A percentile compares a stretch with the other conserved stretches of the same genome.
phyloP scores from a whole-genome alignment of 2,329 filamentous ascomycete genomes.

The Diaporthe sp. region DNA sequence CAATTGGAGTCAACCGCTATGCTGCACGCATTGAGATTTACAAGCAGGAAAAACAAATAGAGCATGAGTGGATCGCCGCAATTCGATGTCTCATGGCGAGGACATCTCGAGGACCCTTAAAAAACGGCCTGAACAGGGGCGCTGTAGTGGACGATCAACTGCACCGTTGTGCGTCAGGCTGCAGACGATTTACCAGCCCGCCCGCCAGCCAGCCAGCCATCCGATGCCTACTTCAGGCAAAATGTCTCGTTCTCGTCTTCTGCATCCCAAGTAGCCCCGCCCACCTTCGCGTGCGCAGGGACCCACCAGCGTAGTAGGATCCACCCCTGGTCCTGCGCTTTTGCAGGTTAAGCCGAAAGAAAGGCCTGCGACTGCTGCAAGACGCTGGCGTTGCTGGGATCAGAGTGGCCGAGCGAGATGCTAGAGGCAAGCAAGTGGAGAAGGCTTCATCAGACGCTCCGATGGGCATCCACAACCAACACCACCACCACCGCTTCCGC shows the following conservation, averaged over 20 bases:
- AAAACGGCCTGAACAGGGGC: conserved; percentile 16
- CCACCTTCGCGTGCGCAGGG: conserved; percentile 38
- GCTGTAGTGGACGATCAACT: conserved; percentile 8
- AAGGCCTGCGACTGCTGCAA: conserved; percentile 37
- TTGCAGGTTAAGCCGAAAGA: conserved; percentile 39
- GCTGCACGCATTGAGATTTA: not conserved
- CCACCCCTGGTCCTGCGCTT: conserved; percentile 35
- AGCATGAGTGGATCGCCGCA: conserved; percentile 21
- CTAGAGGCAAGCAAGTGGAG: conserved; percentile 37
- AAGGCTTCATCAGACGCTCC: conserved; percentile 33
- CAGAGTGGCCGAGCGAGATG: conserved; percentile 34
- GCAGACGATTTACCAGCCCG: conserved; percentile 31
- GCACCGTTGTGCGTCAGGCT: conserved; percentile 34
- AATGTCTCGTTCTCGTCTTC: conserved; percentile 28
- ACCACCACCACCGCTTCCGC: conserved; percentile 34
- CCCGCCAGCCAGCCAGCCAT: conserved; percentile 20
- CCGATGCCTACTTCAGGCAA: conserved; percentile 31
- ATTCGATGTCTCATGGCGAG: not conserved
- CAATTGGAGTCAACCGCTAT: not conserved
- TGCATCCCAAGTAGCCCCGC: conserved; percentile 34
- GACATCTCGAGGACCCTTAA: conserved; percentile 23
- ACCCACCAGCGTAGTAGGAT: conserved; percentile 34
- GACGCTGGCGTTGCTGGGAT: conserved; percentile 36
- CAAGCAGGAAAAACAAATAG: not conserved
- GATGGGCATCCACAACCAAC: conserved; percentile 33